Evolutionary conservation across 768 basidiomycete species (phyloP).

Genomic region (Phylloporus scabripes): DNA sequence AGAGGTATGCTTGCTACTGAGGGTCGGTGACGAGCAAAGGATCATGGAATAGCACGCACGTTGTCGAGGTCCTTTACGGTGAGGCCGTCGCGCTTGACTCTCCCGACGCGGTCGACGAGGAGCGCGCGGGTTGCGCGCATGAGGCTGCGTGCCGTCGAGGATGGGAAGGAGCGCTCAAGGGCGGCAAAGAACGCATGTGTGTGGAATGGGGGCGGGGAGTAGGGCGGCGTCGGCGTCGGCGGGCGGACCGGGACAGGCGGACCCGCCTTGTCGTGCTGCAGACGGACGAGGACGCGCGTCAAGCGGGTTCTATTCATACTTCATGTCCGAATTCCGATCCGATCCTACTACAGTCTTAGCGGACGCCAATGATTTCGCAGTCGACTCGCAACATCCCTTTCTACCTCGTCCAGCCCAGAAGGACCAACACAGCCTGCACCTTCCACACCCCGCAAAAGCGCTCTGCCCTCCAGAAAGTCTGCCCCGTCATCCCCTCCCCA

Average conservation of each 20-base stretch:
- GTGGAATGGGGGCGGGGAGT: slow-evolving; percentile 72
- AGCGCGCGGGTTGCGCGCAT: slow-evolving; percentile 82
- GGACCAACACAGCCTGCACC: slow-evolving; percentile 5
- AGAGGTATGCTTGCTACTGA: slow-evolving; percentile 86
- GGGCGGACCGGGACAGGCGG: slow-evolving; percentile 17
- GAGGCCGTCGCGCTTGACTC: slow-evolving; percentile 66
- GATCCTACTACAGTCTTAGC: slow-evolving; percentile 35
- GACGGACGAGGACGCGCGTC: slow-evolving; percentile 13
- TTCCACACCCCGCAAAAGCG: slow-evolving; percentile 40
- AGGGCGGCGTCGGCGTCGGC: slow-evolving; percentile 26
- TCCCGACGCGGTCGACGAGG: slow-evolving; percentile 68
- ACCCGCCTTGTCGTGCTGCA: slow-evolving; percentile 13
- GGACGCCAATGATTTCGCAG: slow-evolving; percentile 65
- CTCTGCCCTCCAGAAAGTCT: slow-evolving; percentile 49
- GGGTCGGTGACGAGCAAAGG: not conserved
- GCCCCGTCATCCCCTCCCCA: slow-evolving; percentile 4
- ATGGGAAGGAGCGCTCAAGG: slow-evolving; percentile 70
- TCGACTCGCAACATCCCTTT: slow-evolving; percentile 54
- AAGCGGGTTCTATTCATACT: slow-evolving; percentile 1
- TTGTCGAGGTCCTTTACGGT: slow-evolving; percentile 77
- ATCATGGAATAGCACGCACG: slow-evolving; percentile 37
- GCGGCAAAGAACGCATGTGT: slow-evolving; percentile 72
- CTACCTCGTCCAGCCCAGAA: slow-evolving; percentile 40
- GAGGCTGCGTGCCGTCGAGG: slow-evolving; percentile 65
- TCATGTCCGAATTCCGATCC: slow-evolving; percentile 15